Evolutionary conservation across 1,284 basidiomycete species (phyloP).

Genomic region (Sphaerobolus stellatus): DNA sequence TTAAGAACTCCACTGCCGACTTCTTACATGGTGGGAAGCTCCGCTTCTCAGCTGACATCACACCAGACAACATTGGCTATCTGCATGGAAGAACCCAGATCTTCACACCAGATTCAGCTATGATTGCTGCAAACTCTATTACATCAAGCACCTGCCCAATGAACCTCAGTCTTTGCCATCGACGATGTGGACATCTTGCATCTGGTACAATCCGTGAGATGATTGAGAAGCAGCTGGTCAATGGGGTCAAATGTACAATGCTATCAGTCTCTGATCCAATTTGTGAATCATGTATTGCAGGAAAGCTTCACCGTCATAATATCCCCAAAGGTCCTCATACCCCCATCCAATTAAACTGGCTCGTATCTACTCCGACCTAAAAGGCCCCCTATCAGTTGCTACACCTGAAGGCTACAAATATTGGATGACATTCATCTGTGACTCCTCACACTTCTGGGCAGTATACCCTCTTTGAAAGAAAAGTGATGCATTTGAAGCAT

Average conservation of each 20-base stretch:
- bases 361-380: constrained; percentile 36
- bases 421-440: constrained; percentile 36
- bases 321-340: constrained; percentile 19
- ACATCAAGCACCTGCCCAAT: constrained; percentile 17
- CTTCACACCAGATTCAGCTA: neutral
- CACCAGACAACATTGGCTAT: constrained; percentile 19
- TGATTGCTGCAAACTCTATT: too few species aligned
- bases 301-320: constrained; percentile 18
- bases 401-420: constrained; percentile 30
- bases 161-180: constrained; percentile 26
- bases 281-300: constrained; percentile 24
- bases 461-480: constrained; percentile 21
- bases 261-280: constrained; percentile 8
- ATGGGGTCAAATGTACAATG: constrained; percentile 16
- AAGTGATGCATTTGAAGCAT: constrained; percentile 18
- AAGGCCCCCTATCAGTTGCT: constrained; percentile 28
- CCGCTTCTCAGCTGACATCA: constrained; percentile 14
- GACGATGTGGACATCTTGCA: constrained; percentile 27
- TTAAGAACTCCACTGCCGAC: constrained; percentile 14
- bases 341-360: constrained; percentile 22
- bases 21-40: constrained; percentile 6
- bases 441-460: constrained; percentile 19
- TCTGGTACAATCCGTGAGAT: constrained; percentile 4
- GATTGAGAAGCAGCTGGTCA: constrained; percentile 11
- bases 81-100: constrained; percentile 18